phyloP scores from a whole-genome alignment of 225 moss, liverwort and hornwort genomes.

The Marchantia paleacea region DNA sequence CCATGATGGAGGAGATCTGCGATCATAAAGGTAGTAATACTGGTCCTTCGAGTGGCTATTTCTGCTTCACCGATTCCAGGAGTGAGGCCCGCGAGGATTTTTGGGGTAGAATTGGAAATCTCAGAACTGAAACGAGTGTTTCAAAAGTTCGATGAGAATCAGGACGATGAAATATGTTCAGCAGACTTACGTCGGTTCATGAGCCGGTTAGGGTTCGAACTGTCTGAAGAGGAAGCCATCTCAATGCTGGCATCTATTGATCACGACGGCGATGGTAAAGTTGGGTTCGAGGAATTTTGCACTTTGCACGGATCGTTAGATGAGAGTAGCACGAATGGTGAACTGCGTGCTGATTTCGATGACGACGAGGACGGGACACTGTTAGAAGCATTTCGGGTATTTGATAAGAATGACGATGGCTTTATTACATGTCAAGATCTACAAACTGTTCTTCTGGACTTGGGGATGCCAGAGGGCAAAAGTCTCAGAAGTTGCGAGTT shows the following conservation, averaged over 20 bases:
- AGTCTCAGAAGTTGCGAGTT: slow-evolving; percentile 25
- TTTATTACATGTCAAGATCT: slow-evolving; percentile 34
- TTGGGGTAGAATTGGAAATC: neutral
- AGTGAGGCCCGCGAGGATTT: neutral
- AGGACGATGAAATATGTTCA: slow-evolving; percentile 31
- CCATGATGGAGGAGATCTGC: too few species aligned
- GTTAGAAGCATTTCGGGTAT: slow-evolving; percentile 33
- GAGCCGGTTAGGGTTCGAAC: slow-evolving; percentile 22
- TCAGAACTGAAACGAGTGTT: slow-evolving; percentile 30
- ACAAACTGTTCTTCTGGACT: slow-evolving; percentile 29
- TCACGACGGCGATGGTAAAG: slow-evolving; percentile 27
- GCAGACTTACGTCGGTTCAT: slow-evolving; percentile 31
- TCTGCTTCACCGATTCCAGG: too few species aligned
- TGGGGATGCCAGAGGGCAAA: slow-evolving; percentile 23
- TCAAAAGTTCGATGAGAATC: slow-evolving; percentile 28
- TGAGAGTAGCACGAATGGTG: slow-evolving; percentile 11
- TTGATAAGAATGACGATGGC: slow-evolving; percentile 40
- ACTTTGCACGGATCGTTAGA: slow-evolving; percentile 27
- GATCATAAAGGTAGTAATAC: too few species aligned
- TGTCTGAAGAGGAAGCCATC: slow-evolving; percentile 26
- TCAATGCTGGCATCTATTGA: slow-evolving; percentile 19
- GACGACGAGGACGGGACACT: slow-evolving; percentile 21
- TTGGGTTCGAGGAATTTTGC: slow-evolving; percentile 26
- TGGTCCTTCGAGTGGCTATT: neutral
- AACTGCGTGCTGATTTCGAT: neutral